phyloP scores from a whole-genome alignment of 768 basidiomycete genomes.

The Leccinum arenicola region DNA sequence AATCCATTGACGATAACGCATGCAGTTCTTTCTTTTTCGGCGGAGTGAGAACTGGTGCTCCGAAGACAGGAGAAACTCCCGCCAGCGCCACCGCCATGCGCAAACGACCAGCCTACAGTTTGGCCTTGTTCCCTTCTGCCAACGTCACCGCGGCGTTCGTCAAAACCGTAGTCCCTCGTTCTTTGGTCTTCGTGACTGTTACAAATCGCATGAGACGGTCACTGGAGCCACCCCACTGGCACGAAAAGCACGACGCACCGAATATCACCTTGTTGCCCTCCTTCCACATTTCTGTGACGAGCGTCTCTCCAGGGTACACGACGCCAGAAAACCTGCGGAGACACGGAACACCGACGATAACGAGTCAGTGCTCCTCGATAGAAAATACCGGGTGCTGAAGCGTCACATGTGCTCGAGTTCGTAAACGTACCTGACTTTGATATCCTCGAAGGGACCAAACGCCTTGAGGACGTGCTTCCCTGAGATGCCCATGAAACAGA shows the following conservation, averaged over 20 bases:
- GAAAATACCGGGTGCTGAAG: background rate
- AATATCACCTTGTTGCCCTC: slow-evolving; percentile 90
- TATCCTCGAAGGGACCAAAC: slow-evolving; percentile 84
- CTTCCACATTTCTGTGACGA: slow-evolving; percentile 98
- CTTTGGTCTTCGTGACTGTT: slow-evolving; percentile 84
- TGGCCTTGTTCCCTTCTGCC: slow-evolving; percentile 51
- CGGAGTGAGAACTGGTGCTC: background rate
- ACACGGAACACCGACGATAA: background rate
- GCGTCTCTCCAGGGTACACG: slow-evolving; percentile 93
- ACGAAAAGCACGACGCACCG: slow-evolving; percentile 50
- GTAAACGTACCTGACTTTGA: slow-evolving; percentile 80
- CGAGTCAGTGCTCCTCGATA: slow-evolving; percentile 1
- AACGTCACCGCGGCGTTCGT: slow-evolving; percentile 83
- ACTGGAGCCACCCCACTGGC: slow-evolving; percentile 1
- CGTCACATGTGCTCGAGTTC: background rate
- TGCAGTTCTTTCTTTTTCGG: background rate
- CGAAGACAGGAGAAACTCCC: background rate
- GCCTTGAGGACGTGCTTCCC: slow-evolving; percentile 89
- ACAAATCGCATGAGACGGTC: background rate
- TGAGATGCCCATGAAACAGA: slow-evolving; percentile 90
- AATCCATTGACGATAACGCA: background rate
- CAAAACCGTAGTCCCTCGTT: slow-evolving; percentile 68
- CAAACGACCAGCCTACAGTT: slow-evolving; percentile 40
- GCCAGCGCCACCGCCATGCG: background rate
- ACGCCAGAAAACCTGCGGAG: slow-evolving; percentile 74